Evolutionary conservation across 2,329 filamentous ascomycete genomes (phyloP), one percentile per base, ranked within the genome.

Genomic region (Phialophora expanda): DNA sequence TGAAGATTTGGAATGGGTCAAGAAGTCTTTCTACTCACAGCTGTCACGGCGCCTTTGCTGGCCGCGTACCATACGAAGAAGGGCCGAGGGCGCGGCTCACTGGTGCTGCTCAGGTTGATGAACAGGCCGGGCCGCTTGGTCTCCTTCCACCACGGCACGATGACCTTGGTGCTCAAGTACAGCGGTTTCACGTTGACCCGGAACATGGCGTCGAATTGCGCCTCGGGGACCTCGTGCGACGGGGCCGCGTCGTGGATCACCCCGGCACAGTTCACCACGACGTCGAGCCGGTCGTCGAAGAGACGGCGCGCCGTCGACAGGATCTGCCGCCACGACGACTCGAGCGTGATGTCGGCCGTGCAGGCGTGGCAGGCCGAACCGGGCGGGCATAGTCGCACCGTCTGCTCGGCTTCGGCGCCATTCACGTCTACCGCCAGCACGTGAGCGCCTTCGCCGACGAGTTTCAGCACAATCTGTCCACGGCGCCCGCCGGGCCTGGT

Each of bases 151-250:
- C 55, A 70, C 34, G 66, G 68, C 46, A 68, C 64, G 46, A 70
- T 64, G 41, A 70, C 68, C 53, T 69, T 70, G n/a, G 63, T 69
- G 63, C 64, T 67, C 50, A 70, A 44, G 50, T 70, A 70, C 58
- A 70, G 20, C 14, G 68, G 66, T 53, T 69, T 69, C 20, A 70
- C 68, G 51, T 70, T 70, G 57, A 70, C 68, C 8, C 60, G 56
- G 60, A 70, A 69, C 61, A 70, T 55, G 3, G 60, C n/a, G 22
- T 70, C 68, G 53, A 70, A 70, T 12, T 69, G 58, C 12, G 68
- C 65, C 26, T 69, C 67, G 24, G 62, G 34, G 12, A 69, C 57
- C 51, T 67, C 65, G 51, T 67, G 65, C 26, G 65, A 66, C 26
- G 67, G 67, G 24, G 32, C 62, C 6, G 65, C 62, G 50, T 32